Base-by-base conservation (phyloP, 2,329 filamentous ascomycete species). In the Didymosphaeria variabile region DNA sequence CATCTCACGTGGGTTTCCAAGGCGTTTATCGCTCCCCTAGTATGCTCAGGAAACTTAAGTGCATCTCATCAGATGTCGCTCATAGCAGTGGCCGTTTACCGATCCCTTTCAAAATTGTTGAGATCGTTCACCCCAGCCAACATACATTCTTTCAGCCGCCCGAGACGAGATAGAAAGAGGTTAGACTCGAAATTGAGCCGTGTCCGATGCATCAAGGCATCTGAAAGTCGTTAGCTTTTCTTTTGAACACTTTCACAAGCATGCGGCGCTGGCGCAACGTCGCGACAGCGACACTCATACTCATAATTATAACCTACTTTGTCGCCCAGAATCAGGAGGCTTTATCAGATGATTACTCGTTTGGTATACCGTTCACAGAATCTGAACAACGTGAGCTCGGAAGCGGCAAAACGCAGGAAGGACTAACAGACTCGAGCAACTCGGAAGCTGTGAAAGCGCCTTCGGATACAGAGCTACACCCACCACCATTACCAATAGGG, bases 221-320 rank as follows among this genome's bases (percentile, higher is more conserved):
- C 13, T n/a, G 4, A 6, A 19, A 15, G 6, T 19, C 8, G 15
- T 44, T 44, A 31, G 12, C 19, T 36, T 29, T 19, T 8, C 15
- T 7, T 19, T 23, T 12, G 8, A 13, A 17, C 15, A 32, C 13
- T 31, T 10, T 21, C 17, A 36, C 19, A 7, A 55, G 1, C 13
- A 55, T 55, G 53, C 29, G 53, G 17, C 53, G 53, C 45, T 55
- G 53, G 53, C 53, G 53, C n/a, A 44, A 4, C 26, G 53, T 55
- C 40, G 53, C 53, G 42, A 46, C 42, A 23, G 42, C 53, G 53
- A 55, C 53, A 23, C n/a, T 55, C 53, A 34, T 55, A 7, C 17
- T 44, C 3, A 29, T 19, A 23, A 46, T 31, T 1, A 13, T 55
- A 15, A n/a, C 47, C 29, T 45, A 46, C 19, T 47, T 46, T 15